Base-by-base conservation (phyloP, 331 rosid species). In the Quercus lobata region DNA sequence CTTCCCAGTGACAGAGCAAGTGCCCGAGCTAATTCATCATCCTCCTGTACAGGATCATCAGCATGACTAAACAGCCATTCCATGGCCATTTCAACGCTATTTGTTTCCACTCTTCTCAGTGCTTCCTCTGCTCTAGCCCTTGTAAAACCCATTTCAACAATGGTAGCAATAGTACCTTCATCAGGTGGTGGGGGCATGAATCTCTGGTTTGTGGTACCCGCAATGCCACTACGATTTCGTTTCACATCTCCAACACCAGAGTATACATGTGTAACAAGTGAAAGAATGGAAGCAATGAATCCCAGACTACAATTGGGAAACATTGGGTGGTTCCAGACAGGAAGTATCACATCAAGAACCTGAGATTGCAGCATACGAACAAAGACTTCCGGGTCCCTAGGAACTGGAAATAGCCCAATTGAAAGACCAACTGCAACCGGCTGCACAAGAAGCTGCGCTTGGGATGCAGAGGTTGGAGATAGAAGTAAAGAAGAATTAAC, bases 51-150 rank as follows among this genome's bases (percentile, higher is more conserved):
- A 85, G 98, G 97, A 92, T 93, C 99, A 85, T 93, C 98, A 56
- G 93, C 85, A 79, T 96, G 98, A 89, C 88, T 90, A 77, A 87
- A 93, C 56, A 96, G 89, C 99, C 99, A 96, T 88, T 96, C 99
- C 98, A 89, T 96, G 70, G 99, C 99, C 97, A 96, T 91, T 83
- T 96, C 99, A 84, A 96, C 98, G 18, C 99, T 96, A 80, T 96
- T 96, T 85, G 97, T 89, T 83, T 85, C 99, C 85, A 96, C 98
- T 78, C 94, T 83, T 81, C 99, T 87, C 76, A 96, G 88, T 4
- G 99, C 99, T 84, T 96, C 99, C 92, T 93, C 99, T 60, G 99
- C 99, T 88, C 99, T 90, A 76, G 92, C 97, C 86, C 98, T 87
- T 62, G 98, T 83, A 90, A 96, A 96, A 12, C 99, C 99, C 99